These are phyloP conservation scores for Corynespora cassiicola DNA, from an alignment of 2,329 filamentous ascomycete species.

Conservation along the genomic window DNA sequence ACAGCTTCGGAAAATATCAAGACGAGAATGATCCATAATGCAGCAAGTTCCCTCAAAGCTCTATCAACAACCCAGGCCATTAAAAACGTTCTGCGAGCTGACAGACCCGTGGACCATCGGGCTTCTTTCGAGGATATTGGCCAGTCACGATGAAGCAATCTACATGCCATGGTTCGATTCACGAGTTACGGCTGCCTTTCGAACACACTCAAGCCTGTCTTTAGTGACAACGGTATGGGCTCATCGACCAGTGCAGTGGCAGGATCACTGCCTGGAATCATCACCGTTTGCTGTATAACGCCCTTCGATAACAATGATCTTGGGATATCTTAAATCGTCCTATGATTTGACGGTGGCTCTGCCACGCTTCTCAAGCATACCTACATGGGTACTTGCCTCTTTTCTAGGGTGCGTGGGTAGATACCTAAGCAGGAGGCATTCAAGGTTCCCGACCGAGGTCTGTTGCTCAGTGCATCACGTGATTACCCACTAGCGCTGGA, in stretches of 20 bases:
- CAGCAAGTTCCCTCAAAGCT: conserved; percentile 1
- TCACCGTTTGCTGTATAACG: conserved; percentile 15
- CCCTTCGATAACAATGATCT: conserved; percentile 10
- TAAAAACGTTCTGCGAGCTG: conserved; percentile 2
- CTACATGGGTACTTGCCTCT: too few species aligned
- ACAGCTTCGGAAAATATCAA: conserved; percentile 14
- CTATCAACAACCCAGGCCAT: conserved; percentile 7
- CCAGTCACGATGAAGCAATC: conserved; percentile 15
- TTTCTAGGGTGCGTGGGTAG: too few species aligned
- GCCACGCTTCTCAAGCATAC: too few species aligned
- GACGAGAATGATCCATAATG: conserved; percentile 13
- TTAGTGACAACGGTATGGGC: too few species aligned
- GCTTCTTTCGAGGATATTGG: conserved; percentile 11
- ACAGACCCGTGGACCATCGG: conserved; percentile 7
- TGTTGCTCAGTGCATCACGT: too few species aligned
- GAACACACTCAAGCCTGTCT: neutral
- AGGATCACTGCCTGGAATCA: conserved; percentile 9
- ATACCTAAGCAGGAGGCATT: too few species aligned
- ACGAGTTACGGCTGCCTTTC: conserved; percentile 13
- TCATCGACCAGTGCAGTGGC: conserved; percentile 9
- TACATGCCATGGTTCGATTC: conserved; percentile 15
- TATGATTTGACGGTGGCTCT: too few species aligned
- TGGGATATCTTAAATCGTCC: too few species aligned
- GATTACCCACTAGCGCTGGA: too few species aligned
- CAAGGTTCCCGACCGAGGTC: too few species aligned